Conservation (phyloP, 148 eudicot species). For the Rhododendron mucronatum region DNA sequence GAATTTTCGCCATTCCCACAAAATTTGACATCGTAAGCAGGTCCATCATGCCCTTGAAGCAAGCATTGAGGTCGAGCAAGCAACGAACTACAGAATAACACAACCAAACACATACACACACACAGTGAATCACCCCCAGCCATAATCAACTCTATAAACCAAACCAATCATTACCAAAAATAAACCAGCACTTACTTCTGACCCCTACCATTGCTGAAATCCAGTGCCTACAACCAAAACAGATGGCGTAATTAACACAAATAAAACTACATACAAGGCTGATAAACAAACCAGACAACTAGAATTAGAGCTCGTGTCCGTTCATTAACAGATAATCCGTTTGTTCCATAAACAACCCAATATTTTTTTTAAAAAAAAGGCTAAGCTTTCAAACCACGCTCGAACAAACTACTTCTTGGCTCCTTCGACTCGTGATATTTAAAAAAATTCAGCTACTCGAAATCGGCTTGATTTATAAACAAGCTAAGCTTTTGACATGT, state of each 20-base stretch:
- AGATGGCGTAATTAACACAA: background rate
- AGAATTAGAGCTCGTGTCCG: background rate
- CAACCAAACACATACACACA: background rate
- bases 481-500: background rate
- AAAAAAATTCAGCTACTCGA: background rate
- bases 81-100: slow-evolving; percentile 27
- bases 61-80: slow-evolving; percentile 60
- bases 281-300: background rate
- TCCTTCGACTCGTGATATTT: background rate
- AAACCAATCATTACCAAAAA: background rate
- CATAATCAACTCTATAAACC: background rate
- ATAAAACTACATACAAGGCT: background rate
- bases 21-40: slow-evolving; percentile 93
- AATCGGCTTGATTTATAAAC: background rate
- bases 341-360: background rate
- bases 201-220: slow-evolving; percentile 27
- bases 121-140: background rate
- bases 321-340: background rate
- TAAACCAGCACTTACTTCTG: slow-evolving; percentile 36
- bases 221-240: slow-evolving; percentile 30
- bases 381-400: background rate
- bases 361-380: background rate
- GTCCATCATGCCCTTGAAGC: slow-evolving; percentile 82
- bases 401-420: background rate
- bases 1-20: slow-evolving; percentile 54